These are phyloP conservation scores for Fusarium virguliforme DNA, from an alignment of 2,329 filamentous ascomycete species.

Conservation along the genomic window DNA sequence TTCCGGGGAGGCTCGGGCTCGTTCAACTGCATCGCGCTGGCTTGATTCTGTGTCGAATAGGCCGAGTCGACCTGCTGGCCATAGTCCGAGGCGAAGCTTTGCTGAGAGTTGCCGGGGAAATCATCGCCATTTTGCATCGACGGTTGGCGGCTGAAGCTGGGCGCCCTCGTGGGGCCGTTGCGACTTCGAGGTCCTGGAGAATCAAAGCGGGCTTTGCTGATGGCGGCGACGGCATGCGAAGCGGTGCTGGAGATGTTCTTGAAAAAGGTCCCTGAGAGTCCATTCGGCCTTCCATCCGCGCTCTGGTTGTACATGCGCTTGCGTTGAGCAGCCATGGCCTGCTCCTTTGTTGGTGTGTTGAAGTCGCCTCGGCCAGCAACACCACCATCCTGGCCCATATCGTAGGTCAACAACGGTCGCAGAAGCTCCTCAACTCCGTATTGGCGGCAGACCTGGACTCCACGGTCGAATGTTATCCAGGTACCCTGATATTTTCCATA, in stretches of 20 bases:
- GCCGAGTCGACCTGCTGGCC: slow-evolving; percentile 81
- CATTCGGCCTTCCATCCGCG: slow-evolving; percentile 77
- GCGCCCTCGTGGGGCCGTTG: slow-evolving; percentile 76
- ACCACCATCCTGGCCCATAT: slow-evolving; percentile 83
- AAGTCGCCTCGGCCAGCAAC: slow-evolving; percentile 81
- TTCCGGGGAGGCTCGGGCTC: slow-evolving; percentile 87
- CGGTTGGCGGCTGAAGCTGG: slow-evolving; percentile 80
- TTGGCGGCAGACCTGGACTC: slow-evolving; percentile 89
- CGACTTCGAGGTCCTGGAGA: slow-evolving; percentile 82
- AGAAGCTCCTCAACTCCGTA: slow-evolving; percentile 84
- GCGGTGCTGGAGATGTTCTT: slow-evolving; percentile 96
- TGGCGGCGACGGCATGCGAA: slow-evolving; percentile 92
- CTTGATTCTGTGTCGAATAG: slow-evolving; percentile 74
- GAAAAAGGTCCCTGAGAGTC: slow-evolving; percentile 90
- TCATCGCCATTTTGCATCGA: slow-evolving; percentile 80
- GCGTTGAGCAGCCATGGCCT: slow-evolving; percentile 95
- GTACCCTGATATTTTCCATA: slow-evolving; percentile 99
- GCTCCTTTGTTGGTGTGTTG: slow-evolving; percentile 97
- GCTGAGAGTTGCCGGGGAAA: slow-evolving; percentile 83
- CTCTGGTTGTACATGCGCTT: slow-evolving; percentile 87
- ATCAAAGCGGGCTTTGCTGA: slow-evolving; percentile 96
- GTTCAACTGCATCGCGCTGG: slow-evolving; percentile 52
- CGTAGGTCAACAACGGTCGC: slow-evolving; percentile 82
- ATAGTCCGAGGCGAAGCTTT: slow-evolving; percentile 84
- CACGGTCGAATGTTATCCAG: slow-evolving; percentile 96